A percentile compares a stretch with the other conserved stretches of the same genome.
Conservation (phyloP, 2,329 filamentous ascomycete genomes). For the Aspergillus viridinutans region DNA sequence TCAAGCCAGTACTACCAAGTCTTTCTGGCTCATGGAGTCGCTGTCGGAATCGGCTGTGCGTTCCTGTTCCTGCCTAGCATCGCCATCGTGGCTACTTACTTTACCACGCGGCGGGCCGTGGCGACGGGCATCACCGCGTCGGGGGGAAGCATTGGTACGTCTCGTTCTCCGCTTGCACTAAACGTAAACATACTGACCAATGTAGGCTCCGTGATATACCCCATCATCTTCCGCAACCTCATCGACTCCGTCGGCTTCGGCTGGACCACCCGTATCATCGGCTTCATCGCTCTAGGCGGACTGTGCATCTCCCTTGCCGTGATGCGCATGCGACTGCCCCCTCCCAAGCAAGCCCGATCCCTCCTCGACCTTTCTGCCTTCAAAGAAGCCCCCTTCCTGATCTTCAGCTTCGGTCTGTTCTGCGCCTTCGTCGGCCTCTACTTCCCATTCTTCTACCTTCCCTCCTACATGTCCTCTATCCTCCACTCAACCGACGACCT, state of each 20-base stretch:
- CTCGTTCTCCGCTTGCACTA: not conserved
- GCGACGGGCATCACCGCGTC: not conserved
- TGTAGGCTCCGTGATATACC: not conserved
- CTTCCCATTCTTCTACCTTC: conserved; percentile 50
- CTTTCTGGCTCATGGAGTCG: not conserved
- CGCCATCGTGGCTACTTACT: not conserved
- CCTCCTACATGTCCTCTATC: conserved; percentile 42
- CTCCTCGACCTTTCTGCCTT: conserved; percentile 36
- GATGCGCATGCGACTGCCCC: conserved; percentile 27
- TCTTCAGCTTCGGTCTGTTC: conserved; percentile 39
- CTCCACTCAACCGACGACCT: conserved; percentile 32
- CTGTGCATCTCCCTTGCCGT: conserved; percentile 14
- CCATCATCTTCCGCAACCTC: not conserved
- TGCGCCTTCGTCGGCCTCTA: conserved; percentile 42
- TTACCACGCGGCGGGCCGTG: not conserved
- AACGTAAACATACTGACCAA: not conserved
- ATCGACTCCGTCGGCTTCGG: conserved; percentile 49
- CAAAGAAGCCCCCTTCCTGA: conserved; percentile 34
- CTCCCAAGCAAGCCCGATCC: conserved; percentile 22
- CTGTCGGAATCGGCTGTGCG: not conserved
- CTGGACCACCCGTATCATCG: conserved; percentile 59
- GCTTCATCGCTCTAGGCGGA: conserved; percentile 48
- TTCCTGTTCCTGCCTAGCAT: not conserved
- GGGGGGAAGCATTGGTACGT: not conserved
- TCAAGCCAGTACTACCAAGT: not conserved